Percentiles rank a stretch among this genome's conserved stretches.
Conservation (phyloP, 2,329 filamentous ascomycete genomes). For the Penicillium aurantiogriseum region DNA sequence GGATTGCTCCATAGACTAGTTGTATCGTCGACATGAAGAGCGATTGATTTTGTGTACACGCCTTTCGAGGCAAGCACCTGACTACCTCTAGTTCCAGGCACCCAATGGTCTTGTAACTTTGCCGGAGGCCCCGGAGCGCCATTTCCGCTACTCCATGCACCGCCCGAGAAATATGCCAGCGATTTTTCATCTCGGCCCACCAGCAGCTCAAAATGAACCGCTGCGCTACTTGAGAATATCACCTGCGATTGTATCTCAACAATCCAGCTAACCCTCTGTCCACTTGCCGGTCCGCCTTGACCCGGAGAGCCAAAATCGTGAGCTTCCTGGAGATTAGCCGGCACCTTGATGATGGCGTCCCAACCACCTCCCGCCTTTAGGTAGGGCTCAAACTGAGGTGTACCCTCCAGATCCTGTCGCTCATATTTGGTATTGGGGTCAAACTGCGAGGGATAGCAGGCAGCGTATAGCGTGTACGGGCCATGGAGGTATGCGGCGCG, state of each 20-base stretch:
- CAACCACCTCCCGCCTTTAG: conserved; percentile 90
- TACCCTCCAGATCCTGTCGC: conserved; percentile 66
- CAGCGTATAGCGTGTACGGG: conserved; percentile 84
- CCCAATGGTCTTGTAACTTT: conserved; percentile 73
- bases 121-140: conserved; percentile 65
- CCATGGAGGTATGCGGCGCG: conserved; percentile 96
- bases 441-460: conserved; percentile 80
- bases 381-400: conserved; percentile 92
- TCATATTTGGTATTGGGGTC: conserved; percentile 77
- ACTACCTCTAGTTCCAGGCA: conserved; percentile 54
- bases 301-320: conserved; percentile 35
- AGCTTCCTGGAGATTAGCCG: conserved; percentile 61
- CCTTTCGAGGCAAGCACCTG: conserved; percentile 66
- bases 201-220: conserved; percentile 82
- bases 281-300: conserved; percentile 44
- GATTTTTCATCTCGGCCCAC: conserved; percentile 84
- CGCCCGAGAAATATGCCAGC: conserved; percentile 63
- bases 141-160: conserved; percentile 50
- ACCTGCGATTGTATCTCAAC: conserved; percentile 91
- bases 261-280: conserved; percentile 73
- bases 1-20: conserved; percentile 91
- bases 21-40: conserved; percentile 81
- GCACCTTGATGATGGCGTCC: conserved; percentile 75
- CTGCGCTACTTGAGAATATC: conserved; percentile 85
- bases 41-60: conserved; percentile 79